A percentile compares a stretch with the other conserved stretches of the same genome.
These are phyloP conservation scores for Paramecium octaurelia DNA, from an alignment of 73 alveolate genomes.

Conservation along the genomic window DNA sequence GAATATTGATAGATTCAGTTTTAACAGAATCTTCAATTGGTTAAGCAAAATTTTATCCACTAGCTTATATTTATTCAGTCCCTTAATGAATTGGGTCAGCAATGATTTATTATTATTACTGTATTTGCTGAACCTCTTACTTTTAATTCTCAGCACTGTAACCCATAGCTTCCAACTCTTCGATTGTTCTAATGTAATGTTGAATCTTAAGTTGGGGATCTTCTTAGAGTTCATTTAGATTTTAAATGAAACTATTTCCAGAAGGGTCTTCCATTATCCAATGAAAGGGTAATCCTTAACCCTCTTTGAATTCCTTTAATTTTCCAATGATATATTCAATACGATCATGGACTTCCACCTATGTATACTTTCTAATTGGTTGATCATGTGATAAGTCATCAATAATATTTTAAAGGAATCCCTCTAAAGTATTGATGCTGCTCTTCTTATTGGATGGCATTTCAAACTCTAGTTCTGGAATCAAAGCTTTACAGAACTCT, in stretches of 20 bases:
- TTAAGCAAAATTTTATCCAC: slow-evolving; percentile 56
- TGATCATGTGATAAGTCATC: slow-evolving; percentile 84
- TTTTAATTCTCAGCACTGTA: slow-evolving; percentile 56
- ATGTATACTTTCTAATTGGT: slow-evolving; percentile 86
- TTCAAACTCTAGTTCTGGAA: slow-evolving; percentile 92
- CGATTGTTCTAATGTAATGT: slow-evolving; percentile 74
- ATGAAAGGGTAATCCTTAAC: slow-evolving; percentile 87
- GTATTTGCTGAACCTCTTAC: neutral
- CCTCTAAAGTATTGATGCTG: slow-evolving; percentile 93
- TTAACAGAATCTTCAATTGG: slow-evolving; percentile 67
- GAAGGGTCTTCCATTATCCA: slow-evolving; percentile 93
- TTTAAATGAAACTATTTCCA: slow-evolving; percentile 92
- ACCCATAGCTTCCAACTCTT: slow-evolving; percentile 88
- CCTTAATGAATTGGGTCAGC: slow-evolving; percentile 20
- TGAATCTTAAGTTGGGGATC: slow-evolving; percentile 79
- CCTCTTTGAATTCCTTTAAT: slow-evolving; percentile 74
- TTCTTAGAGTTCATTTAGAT: slow-evolving; percentile 92
- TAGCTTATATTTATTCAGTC: slow-evolving; percentile 60
- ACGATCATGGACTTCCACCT: slow-evolving; percentile 80
- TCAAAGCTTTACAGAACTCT: slow-evolving; percentile 76
- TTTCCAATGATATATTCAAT: slow-evolving; percentile 80
- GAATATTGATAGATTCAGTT: slow-evolving; percentile 66
- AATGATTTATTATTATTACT: slow-evolving; percentile 15
- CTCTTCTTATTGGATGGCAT: slow-evolving; percentile 95
- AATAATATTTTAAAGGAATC: slow-evolving; percentile 76